Conservation (phyloP, 192 early-diverging fungal species). For the Chytriomyces sp. region DNA sequence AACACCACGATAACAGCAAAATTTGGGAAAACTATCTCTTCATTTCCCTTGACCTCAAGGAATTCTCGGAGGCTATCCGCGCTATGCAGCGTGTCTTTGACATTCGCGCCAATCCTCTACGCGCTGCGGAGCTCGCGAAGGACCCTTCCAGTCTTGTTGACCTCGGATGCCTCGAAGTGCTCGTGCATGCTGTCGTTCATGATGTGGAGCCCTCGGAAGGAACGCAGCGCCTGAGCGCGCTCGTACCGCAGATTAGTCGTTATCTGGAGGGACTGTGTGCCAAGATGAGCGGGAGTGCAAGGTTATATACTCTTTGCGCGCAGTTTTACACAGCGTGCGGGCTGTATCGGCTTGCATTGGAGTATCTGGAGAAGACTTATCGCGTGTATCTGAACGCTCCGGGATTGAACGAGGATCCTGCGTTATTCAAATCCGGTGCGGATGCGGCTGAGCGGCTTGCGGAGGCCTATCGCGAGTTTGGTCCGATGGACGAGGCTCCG, state of each 20-base stretch:
- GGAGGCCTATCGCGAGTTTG: slow-evolving; percentile 77
- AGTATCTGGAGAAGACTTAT: slow-evolving; percentile 83
- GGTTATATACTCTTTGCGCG: slow-evolving; percentile 75
- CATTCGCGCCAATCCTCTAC: slow-evolving; percentile 68
- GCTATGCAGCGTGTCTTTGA: slow-evolving; percentile 83
- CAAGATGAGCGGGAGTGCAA: slow-evolving; percentile 72
- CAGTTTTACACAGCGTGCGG: slow-evolving; percentile 76
- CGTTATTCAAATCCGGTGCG: slow-evolving; percentile 73
- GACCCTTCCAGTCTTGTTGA: slow-evolving; percentile 63
- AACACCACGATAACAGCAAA: slow-evolving; percentile 80
- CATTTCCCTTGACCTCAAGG: slow-evolving; percentile 72
- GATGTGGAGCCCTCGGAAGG: slow-evolving; percentile 15
- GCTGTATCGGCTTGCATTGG: slow-evolving; percentile 67
- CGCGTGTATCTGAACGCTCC: slow-evolving; percentile 77
- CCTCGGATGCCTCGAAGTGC: slow-evolving; percentile 71
- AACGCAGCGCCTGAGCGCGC: slow-evolving; percentile 53
- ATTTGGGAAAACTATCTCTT: slow-evolving; percentile 95
- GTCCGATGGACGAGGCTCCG: slow-evolving; percentile 42
- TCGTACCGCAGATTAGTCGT: slow-evolving; percentile 50
- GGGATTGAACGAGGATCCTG: slow-evolving; percentile 67
- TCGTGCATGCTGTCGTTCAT: slow-evolving; percentile 67
- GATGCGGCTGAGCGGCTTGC: slow-evolving; percentile 73
- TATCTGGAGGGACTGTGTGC: slow-evolving; percentile 74
- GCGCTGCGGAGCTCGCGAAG: slow-evolving; percentile 45
- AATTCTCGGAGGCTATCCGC: slow-evolving; percentile 81